phyloP scores from a whole-genome alignment of 306 rosid genomes.

The Lathyrus aphaca region DNA sequence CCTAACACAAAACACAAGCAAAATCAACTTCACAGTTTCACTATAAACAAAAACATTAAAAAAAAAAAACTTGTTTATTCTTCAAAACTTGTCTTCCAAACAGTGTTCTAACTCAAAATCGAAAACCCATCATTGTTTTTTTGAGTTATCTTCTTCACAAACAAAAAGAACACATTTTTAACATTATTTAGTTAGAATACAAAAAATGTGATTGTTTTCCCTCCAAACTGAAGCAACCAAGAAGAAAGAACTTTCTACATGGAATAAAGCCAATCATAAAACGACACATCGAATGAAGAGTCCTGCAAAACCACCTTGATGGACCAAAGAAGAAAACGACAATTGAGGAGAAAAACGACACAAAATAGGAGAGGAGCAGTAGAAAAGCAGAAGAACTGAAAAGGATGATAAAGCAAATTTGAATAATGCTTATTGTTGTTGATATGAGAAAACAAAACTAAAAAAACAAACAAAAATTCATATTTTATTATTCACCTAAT shows the following conservation, averaged over 20 bases:
- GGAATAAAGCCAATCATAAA: conserved; percentile 16
- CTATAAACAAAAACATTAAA: conserved; percentile 15
- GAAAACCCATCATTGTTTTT: neutral
- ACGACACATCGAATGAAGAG: conserved; percentile 1
- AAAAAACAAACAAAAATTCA: too few relatives aligned
- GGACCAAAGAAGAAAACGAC: conserved; percentile 35
- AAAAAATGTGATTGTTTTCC: neutral
- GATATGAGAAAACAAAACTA: too few relatives aligned
- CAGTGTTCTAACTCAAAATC: neutral
- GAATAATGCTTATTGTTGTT: neutral
- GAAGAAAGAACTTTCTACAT: conserved; percentile 12
- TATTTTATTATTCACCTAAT: too few relatives aligned
- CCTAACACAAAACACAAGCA: conserved; percentile 10
- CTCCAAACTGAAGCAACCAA: neutral
- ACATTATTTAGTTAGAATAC: neutral
- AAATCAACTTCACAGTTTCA: neutral
- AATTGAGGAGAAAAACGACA: conserved; percentile 36
- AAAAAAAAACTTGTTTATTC: neutral
- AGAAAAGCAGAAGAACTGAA: neutral
- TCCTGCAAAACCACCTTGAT: neutral
- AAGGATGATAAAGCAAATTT: conserved; percentile 1
- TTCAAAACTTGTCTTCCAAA: neutral
- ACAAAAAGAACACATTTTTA: neutral
- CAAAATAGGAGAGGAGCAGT: conserved; percentile 5
- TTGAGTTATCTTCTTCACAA: neutral